These are phyloP conservation scores for Pterula multifida DNA, from an alignment of 1,284 basidiomycete species.

Conservation along the genomic window DNA sequence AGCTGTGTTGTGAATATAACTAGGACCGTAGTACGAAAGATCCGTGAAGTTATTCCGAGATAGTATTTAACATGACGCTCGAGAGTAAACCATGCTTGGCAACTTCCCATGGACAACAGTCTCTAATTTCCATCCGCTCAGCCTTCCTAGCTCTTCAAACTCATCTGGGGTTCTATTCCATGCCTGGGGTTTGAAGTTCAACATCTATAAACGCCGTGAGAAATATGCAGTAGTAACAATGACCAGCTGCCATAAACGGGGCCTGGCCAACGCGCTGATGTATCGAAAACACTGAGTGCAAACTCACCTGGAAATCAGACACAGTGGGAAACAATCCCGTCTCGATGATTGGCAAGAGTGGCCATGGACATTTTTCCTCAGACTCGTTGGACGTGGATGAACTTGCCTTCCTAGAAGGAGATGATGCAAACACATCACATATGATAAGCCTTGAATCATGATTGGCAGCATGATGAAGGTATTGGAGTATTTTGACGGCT, in stretches of 20 bases:
- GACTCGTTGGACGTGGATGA: too few species aligned
- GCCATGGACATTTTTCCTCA: too few species aligned
- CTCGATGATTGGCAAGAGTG: not conserved
- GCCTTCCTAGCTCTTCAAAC: slow-evolving; percentile 14
- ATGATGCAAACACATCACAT: slow-evolving; percentile 8
- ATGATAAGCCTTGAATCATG: slow-evolving; percentile 7
- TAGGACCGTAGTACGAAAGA: too few species aligned
- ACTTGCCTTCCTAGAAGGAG: not conserved
- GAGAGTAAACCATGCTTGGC: too few species aligned
- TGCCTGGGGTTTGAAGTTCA: slow-evolving; percentile 17
- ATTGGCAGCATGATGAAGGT: slow-evolving; percentile 6
- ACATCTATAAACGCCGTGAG: too few species aligned
- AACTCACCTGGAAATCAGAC: not conserved
- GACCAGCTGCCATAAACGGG: not conserved
- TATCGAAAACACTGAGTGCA: not conserved
- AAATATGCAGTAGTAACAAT: not conserved
- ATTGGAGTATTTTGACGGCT: slow-evolving; percentile 4
- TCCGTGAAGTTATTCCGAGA: too few species aligned
- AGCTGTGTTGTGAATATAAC: too few species aligned
- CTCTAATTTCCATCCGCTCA: slow-evolving; percentile 18
- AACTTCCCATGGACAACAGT: too few species aligned
- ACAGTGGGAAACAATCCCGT: not conserved
- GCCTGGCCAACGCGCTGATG: not conserved
- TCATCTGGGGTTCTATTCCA: slow-evolving; percentile 18
- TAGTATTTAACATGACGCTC: too few species aligned